Conservation (phyloP, 805 yeast genomes). For the Starmerella geochares region DNA sequence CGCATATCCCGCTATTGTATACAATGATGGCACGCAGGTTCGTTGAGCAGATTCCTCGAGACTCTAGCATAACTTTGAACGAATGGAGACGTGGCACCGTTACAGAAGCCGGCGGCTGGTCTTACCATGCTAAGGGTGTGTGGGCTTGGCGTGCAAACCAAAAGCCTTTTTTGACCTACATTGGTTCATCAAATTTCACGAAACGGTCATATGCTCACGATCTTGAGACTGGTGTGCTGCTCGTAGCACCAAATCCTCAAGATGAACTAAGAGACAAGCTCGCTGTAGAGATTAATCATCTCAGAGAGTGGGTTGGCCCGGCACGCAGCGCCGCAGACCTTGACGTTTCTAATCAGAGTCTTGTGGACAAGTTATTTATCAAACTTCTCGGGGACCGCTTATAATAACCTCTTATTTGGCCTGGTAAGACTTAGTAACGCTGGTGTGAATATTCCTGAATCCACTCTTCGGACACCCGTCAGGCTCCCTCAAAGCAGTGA, state of each 20-base stretch:
- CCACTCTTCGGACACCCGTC: no score
- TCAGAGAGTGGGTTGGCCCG: conserved; percentile 5
- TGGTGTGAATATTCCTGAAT: no score
- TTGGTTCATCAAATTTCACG: conserved; percentile 92
- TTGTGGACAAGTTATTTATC: conserved; percentile 8
- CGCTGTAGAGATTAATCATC: conserved; percentile 3
- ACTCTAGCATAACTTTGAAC: conserved; percentile 44
- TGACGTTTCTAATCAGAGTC: background rate
- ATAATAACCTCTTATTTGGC: no score
- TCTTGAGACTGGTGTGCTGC: conserved; percentile 74
- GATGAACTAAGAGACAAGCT: background rate
- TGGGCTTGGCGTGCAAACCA: conserved; percentile 58
- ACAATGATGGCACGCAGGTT: conserved; percentile 63
- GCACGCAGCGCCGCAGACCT: background rate
- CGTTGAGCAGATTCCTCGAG: conserved; percentile 41
- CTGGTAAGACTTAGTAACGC: no score
- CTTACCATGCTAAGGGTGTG: conserved; percentile 93
- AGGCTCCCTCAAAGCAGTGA: no score
- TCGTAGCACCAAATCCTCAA: conserved; percentile 41
- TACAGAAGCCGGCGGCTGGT: conserved; percentile 79
- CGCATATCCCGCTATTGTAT: conserved; percentile 78
- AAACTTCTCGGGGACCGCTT: conserved; percentile 15
- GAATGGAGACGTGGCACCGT: conserved; percentile 89
- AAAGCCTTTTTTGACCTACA: conserved; percentile 45
- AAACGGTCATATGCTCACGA: conserved; percentile 79